Percentiles rank a stretch among this genome's conserved stretches.
These are phyloP conservation scores for Glonium stellatum DNA, from an alignment of 495 filamentous ascomycete species.

Conservation along the genomic window DNA sequence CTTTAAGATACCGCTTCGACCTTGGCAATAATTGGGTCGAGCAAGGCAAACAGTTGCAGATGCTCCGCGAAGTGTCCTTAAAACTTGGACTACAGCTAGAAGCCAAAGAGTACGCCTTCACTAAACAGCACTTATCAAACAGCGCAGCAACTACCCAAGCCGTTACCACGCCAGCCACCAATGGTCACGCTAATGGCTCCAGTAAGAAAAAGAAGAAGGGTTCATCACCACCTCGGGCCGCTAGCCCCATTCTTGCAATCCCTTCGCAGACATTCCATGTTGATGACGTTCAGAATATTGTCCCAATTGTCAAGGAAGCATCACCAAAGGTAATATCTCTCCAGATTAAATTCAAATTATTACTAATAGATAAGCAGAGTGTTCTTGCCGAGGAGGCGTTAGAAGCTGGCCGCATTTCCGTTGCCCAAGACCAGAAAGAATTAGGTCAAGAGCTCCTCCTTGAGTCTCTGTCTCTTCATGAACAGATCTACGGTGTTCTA, in stretches of 20 bases:
- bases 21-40: constrained; percentile 60
- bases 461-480: constrained; percentile 90
- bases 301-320: constrained; percentile 90
- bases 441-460: constrained; percentile 92
- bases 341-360: too few species aligned
- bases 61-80: constrained; percentile 81
- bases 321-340: constrained; percentile 48
- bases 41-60: constrained; percentile 64
- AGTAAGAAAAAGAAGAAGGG: constrained; percentile 67
- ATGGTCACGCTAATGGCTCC: constrained; percentile 43
- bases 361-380: constrained; percentile 40
- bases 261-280: constrained; percentile 61
- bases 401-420: constrained; percentile 89
- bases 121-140: constrained; percentile 34
- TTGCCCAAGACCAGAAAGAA: constrained; percentile 90
- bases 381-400: constrained; percentile 89
- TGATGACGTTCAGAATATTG: constrained; percentile 84
- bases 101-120: constrained; percentile 73
- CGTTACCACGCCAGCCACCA: constrained; percentile 33
- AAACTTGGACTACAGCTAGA: constrained; percentile 88
- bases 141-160: constrained; percentile 36
- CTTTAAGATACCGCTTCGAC: constrained; percentile 66
- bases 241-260: constrained; percentile 47
- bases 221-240: constrained; percentile 41
- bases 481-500: constrained; percentile 97